These are phyloP conservation scores for Wallacemonas sp. DNA, from an alignment of 208 protist species.

Conservation along the genomic window DNA sequence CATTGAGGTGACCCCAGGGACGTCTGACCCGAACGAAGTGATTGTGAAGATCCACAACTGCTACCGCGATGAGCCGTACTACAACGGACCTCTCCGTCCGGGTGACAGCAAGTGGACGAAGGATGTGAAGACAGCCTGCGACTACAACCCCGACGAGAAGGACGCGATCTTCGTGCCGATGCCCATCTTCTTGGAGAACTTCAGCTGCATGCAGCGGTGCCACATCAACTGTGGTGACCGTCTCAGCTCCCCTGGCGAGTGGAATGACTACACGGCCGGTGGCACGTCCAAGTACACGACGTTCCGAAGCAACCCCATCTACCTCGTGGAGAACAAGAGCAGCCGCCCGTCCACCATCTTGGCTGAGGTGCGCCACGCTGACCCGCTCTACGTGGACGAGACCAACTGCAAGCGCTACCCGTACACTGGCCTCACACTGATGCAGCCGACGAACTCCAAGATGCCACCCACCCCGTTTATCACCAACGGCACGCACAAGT, in stretches of 20 bases:
- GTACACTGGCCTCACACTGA: conserved; percentile 74
- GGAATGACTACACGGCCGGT: conserved; percentile 63
- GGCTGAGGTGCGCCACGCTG: conserved; percentile 54
- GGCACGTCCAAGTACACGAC: conserved; percentile 81
- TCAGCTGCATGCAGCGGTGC: conserved; percentile 81
- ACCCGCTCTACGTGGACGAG: conserved; percentile 54
- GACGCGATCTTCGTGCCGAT: conserved; percentile 67
- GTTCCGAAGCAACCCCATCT: conserved; percentile 88
- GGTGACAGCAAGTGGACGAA: conserved; percentile 50
- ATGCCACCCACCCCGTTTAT: conserved; percentile 70
- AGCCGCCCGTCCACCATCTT: conserved; percentile 62
- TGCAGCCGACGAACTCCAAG: conserved; percentile 65
- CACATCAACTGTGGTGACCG: conserved; percentile 86
- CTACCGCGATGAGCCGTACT: conserved; percentile 60
- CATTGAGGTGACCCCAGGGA: conserved; percentile 38
- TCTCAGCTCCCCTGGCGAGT: conserved; percentile 66
- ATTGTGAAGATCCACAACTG: conserved; percentile 79
- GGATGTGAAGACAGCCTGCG: conserved; percentile 39
- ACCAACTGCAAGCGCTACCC: conserved; percentile 73
- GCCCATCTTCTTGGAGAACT: conserved; percentile 74
- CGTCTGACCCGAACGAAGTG: conserved; percentile 50
- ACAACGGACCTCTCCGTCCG: conserved; percentile 34
- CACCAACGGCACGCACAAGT: conserved; percentile 68
- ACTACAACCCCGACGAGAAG: conserved; percentile 40
- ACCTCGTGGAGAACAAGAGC: conserved; percentile 81